Conservation (phyloP, 1,139 yeast species). For the Blastobotrys apis region DNA sequence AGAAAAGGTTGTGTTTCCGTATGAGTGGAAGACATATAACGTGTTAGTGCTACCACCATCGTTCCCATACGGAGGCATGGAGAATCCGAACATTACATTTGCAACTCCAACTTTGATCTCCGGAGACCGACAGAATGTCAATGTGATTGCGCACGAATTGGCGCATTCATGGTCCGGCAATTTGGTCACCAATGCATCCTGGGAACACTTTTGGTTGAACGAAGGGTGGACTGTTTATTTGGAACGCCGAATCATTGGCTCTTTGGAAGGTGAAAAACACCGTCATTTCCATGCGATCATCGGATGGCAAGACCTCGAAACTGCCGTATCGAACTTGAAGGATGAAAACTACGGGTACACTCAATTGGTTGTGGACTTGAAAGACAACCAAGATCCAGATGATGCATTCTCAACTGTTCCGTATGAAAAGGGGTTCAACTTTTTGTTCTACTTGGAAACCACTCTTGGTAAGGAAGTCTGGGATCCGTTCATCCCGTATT, state of each 20-base stretch:
- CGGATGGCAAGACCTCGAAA: slow-evolving; percentile 81
- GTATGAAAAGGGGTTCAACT: slow-evolving; percentile 84
- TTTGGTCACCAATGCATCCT: slow-evolving; percentile 80
- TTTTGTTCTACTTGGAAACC: slow-evolving; percentile 68
- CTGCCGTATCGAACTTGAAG: slow-evolving; percentile 61
- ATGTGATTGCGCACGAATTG: slow-evolving; percentile 86
- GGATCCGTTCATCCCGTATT: slow-evolving; percentile 75
- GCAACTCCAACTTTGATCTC: slow-evolving; percentile 87
- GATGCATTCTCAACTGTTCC: slow-evolving; percentile 87
- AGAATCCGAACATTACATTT: slow-evolving; percentile 85
- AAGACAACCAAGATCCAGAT: slow-evolving; percentile 69
- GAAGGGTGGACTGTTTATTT: slow-evolving; percentile 96
- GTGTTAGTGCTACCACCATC: slow-evolving; percentile 75
- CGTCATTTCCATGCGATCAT: slow-evolving; percentile 80
- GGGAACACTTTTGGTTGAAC: slow-evolving; percentile 94
- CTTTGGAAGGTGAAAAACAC: slow-evolving; percentile 67
- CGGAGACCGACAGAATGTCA: slow-evolving; percentile 81
- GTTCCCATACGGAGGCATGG: slow-evolving; percentile 97
- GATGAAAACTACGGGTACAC: slow-evolving; percentile 50
- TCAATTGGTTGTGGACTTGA: slow-evolving; percentile 62
- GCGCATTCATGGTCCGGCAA: slow-evolving; percentile 95
- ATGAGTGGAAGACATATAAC: slow-evolving; percentile 84
- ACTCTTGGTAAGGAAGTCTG: slow-evolving; percentile 61
- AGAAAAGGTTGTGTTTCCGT: slow-evolving; percentile 69
- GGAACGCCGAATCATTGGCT: slow-evolving; percentile 78